phyloP scores from a whole-genome alignment of 2,329 filamentous ascomycete species.

The Penicillium sclerotiorum region DNA sequence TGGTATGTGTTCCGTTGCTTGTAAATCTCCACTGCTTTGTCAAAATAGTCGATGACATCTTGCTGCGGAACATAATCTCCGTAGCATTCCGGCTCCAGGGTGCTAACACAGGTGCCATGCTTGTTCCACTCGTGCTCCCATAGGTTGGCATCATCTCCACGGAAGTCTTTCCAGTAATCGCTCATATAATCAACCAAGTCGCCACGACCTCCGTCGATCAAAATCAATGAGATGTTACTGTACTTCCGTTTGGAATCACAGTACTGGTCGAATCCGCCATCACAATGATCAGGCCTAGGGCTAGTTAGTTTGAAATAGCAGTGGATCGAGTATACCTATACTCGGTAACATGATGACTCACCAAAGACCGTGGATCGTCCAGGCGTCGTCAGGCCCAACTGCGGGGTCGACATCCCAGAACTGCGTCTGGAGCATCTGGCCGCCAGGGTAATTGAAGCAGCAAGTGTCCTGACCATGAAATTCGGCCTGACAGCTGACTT shows the following conservation, averaged over 20 bases:
- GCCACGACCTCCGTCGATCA: conserved; percentile 56
- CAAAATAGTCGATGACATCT: conserved; percentile 71
- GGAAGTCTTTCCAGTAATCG: conserved; percentile 71
- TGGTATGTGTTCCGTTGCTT: conserved; percentile 67
- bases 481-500: conserved; percentile 66
- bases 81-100: conserved; percentile 69
- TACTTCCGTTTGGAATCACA: conserved; percentile 67
- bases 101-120: conserved; percentile 75
- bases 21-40: conserved; percentile 67
- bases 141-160: conserved; percentile 64
- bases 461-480: conserved; percentile 66
- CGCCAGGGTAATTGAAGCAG: conserved; percentile 74
- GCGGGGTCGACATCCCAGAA: conserved; percentile 73
- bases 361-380: conserved; percentile 75
- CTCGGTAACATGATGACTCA: conserved; percentile 32
- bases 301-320: no score
- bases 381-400: conserved; percentile 67
- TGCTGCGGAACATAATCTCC: conserved; percentile 60
- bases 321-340: no score
- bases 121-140: conserved; percentile 78
- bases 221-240: conserved; percentile 65
- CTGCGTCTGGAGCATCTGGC: conserved; percentile 72
- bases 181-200: conserved; percentile 68
- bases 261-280: conserved; percentile 68
- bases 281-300: conserved; percentile 68